Evolutionary conservation across 306 rosid species (phyloP).

Genomic region (Gleditsia sinensis): DNA sequence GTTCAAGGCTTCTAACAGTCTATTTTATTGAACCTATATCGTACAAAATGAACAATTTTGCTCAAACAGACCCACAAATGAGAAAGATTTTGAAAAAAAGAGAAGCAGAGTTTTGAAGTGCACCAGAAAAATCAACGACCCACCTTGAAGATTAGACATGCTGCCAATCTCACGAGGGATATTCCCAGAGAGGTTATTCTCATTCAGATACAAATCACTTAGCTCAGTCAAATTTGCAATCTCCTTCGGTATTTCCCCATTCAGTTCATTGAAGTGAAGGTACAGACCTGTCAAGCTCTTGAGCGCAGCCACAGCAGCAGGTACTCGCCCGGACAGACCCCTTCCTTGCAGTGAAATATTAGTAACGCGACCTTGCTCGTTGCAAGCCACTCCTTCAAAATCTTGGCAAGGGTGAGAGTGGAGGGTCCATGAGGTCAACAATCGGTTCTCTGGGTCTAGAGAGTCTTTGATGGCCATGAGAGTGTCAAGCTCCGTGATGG

Average conservation of each 20-base stretch:
- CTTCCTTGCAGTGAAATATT: slow-evolving; percentile 82
- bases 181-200: slow-evolving; percentile 65
- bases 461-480: slow-evolving; percentile 64
- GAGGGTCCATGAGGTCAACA: slow-evolving; percentile 68
- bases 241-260: slow-evolving; percentile 74
- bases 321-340: slow-evolving; percentile 70
- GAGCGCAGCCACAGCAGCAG: slow-evolving; percentile 68
- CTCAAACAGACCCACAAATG: neutral
- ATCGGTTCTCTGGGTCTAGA: slow-evolving; percentile 73
- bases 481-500: slow-evolving; percentile 48
- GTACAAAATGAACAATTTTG: neutral
- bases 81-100: neutral
- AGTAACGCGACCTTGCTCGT: slow-evolving; percentile 57
- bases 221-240: slow-evolving; percentile 58
- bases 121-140: slow-evolving; percentile 20
- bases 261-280: slow-evolving; percentile 73
- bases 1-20: neutral
- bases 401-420: slow-evolving; percentile 64
- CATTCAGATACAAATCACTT: slow-evolving; percentile 76
- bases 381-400: slow-evolving; percentile 85
- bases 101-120: neutral
- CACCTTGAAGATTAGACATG: slow-evolving; percentile 80
- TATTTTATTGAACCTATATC: neutral
- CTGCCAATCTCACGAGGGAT: slow-evolving; percentile 74
- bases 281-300: slow-evolving; percentile 77